Conservation (phyloP, 352 stramenopile species). For the Elongisporangium anandrum region DNA sequence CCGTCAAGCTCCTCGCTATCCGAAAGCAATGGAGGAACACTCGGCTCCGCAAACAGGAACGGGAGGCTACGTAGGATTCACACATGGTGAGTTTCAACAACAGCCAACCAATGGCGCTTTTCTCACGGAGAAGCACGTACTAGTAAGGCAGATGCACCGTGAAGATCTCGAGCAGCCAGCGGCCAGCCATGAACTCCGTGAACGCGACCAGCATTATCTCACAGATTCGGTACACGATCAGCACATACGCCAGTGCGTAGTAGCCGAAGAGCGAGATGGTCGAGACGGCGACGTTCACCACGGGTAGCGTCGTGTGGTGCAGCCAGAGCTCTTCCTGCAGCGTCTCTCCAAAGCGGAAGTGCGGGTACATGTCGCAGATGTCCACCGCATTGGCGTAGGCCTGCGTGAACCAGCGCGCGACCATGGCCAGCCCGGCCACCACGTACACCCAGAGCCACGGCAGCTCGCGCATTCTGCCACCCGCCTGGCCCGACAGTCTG, state of each 20-base stretch:
- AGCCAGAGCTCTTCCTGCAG: conserved; percentile 49
- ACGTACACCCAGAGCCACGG: conserved; percentile 45
- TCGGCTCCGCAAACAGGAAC: conserved; percentile 45
- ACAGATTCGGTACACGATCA: conserved; percentile 29
- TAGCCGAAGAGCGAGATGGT: conserved; percentile 38
- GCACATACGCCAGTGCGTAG: conserved; percentile 25
- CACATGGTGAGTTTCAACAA: conserved; percentile 3
- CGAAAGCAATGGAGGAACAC: conserved; percentile 59
- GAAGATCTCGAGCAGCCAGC: conserved; percentile 50
- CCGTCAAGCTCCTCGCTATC: conserved; percentile 29
- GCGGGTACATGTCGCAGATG: conserved; percentile 60
- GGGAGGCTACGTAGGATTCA: conserved; percentile 28
- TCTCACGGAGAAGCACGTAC: conserved; percentile 24
- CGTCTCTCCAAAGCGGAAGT: conserved; percentile 56
- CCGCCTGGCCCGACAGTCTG: not conserved
- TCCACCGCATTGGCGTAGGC: conserved; percentile 29
- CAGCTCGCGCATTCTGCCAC: conserved; percentile 7
- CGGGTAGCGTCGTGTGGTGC: conserved; percentile 50
- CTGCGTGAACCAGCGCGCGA: conserved; percentile 42
- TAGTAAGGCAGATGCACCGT: conserved; percentile 44
- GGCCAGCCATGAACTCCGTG: conserved; percentile 41
- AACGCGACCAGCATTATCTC: conserved; percentile 42
- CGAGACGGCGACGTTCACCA: conserved; percentile 29
- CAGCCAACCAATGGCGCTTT: not conserved
- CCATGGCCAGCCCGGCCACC: conserved; percentile 27